These are phyloP conservation scores for Penicillium atrosanguineum DNA, from an alignment of 495 filamentous ascomycete species.

Conservation along the genomic window DNA sequence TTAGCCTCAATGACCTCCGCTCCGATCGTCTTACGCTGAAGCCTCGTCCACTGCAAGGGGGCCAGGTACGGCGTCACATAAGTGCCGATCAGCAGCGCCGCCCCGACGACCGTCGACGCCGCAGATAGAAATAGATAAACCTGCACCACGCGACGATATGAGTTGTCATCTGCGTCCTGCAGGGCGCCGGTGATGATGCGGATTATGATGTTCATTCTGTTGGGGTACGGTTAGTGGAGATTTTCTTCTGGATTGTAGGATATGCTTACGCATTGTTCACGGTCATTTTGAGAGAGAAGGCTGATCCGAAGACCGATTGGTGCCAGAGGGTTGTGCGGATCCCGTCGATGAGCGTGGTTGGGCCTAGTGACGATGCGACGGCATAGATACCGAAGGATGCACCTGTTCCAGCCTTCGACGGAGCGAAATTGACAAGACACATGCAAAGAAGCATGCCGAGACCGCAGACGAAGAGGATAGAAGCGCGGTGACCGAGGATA, in stretches of 20 bases:
- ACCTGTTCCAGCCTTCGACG: conserved; percentile 33
- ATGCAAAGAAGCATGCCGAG: conserved; percentile 41
- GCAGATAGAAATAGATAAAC: conserved; percentile 41
- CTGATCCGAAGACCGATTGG: conserved; percentile 44
- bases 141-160: conserved; percentile 38
- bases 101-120: conserved; percentile 27
- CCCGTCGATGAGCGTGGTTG: conserved; percentile 43
- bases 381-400: conserved; percentile 46
- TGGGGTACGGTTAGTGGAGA: conserved; percentile 1
- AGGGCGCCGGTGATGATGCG: conserved; percentile 43
- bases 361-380: conserved; percentile 37
- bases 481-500: conserved; percentile 40
- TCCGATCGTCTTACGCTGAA: conserved; percentile 33
- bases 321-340: conserved; percentile 45
- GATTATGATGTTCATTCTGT: conserved; percentile 45
- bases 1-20: conserved; percentile 26
- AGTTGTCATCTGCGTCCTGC: conserved; percentile 41
- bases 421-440: conserved; percentile 37
- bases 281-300: conserved; percentile 42
- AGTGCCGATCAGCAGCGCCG: conserved; percentile 27
- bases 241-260: neutral
- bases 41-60: conserved; percentile 42
- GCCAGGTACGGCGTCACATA: conserved; percentile 24
- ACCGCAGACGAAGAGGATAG: conserved; percentile 36
- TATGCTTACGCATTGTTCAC: conserved; percentile 43